Percentiles rank a stretch among this genome's conserved stretches.
phyloP scores from a whole-genome alignment of 805 yeast genomes.

The Yarrowia sp. region DNA sequence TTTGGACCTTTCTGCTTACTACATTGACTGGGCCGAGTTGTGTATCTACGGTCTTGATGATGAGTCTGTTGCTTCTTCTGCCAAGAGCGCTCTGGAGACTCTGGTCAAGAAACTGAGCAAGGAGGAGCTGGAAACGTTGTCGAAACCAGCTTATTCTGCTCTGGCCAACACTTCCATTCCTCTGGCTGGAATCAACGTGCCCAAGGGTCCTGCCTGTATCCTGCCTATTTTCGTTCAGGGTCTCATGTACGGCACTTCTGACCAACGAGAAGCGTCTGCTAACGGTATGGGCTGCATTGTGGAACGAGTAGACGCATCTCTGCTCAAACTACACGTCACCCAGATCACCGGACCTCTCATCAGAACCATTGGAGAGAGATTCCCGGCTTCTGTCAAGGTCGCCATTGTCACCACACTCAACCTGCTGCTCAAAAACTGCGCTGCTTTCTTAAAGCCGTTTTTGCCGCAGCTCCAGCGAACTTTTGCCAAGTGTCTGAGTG shows the following conservation, averaged over 20 bases:
- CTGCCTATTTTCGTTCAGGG: slow-evolving; percentile 93
- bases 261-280: slow-evolving; percentile 82
- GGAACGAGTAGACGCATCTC: slow-evolving; percentile 69
- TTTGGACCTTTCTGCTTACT: slow-evolving; percentile 66
- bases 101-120: slow-evolving; percentile 71
- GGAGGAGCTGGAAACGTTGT: slow-evolving; percentile 70
- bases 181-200: slow-evolving; percentile 63
- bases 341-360: slow-evolving; percentile 95
- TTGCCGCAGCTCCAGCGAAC: slow-evolving; percentile 97
- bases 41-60: slow-evolving; percentile 74
- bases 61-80: slow-evolving; percentile 57
- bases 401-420: slow-evolving; percentile 88
- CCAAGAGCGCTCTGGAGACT: slow-evolving; percentile 60
- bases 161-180: slow-evolving; percentile 59
- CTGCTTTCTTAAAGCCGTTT: slow-evolving; percentile 88
- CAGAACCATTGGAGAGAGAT: slow-evolving; percentile 96
- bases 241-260: slow-evolving; percentile 84
- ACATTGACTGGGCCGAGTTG: slow-evolving; percentile 68
- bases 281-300: slow-evolving; percentile 84
- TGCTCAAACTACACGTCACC: slow-evolving; percentile 82
- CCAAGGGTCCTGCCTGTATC: slow-evolving; percentile 81
- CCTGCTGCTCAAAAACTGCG: slow-evolving; percentile 72
- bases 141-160: slow-evolving; percentile 75
- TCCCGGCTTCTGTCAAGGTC: slow-evolving; percentile 83
- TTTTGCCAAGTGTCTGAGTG: slow-evolving; percentile 86